Evolutionary conservation across 805 yeast species (phyloP), one percentile per base, ranked within the genome.

Genomic region (Lipomyces kockii): DNA sequence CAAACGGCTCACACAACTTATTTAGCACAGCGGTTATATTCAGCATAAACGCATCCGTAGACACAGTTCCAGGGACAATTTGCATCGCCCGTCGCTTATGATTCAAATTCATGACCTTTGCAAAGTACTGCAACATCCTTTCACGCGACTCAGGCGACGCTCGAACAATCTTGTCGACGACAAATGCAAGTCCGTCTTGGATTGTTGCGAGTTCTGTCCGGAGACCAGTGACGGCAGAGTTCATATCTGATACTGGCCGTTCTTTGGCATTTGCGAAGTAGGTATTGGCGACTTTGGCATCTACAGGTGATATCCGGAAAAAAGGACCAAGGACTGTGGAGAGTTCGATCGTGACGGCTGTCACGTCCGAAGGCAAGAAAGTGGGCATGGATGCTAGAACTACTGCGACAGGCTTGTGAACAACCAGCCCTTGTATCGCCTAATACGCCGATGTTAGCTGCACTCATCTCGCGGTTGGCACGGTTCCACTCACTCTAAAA

Each of bases 1-100:
- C 82, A 75, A 95, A 94, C 37, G 99, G 99, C 75, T 87, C 86
- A 46, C 97, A 88, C 67, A 95, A 84, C 73, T 85, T 86, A 67
- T 89, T 83, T 68, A 92, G 79, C 0, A 93, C 81, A 68, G 86
- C 76, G 0, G 92, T 82, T 20, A 92, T 83, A 78, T 94, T 94
- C 62, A 88, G 81, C 90, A 92, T 89, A 69, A 95, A 84, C 0
- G 92, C 92, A 80, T 94, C 92, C 7, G 91, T 83, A 0, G 97
- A 87, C 61, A 90, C 80, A 65, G 86, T 84, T 17, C 82, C 80
- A 12, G 86, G 84, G 73, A 89, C 87, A 2, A 93, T 89, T 76
- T 91, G 97, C 70, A 89, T 87, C 62, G 97, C 97, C 73, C 91
- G 85, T 79, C 98, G 87, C 72, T 91, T 83, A 78, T 92, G 98